These are phyloP conservation scores for Oxyria digyna DNA, from an alignment of 148 eudicot genomes.

Conservation along the genomic window DNA sequence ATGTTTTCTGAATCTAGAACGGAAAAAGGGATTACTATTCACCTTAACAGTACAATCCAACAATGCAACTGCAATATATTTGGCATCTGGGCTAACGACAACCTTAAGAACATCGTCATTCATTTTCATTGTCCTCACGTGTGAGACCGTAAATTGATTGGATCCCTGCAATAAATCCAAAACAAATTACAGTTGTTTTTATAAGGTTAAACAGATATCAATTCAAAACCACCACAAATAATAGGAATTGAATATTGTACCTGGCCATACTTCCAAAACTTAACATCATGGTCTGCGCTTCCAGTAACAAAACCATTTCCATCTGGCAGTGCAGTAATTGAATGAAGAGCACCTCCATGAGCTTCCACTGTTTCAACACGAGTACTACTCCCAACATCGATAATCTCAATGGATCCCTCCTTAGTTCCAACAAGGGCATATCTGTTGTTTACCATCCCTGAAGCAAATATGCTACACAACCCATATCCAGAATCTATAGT, in stretches of 20 bases:
- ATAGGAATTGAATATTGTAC: constrained; percentile 9
- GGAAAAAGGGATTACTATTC: neutral
- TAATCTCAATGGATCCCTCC: constrained; percentile 65
- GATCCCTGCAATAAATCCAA: constrained; percentile 36
- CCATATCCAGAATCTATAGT: constrained; percentile 95
- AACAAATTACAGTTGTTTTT: too few relatives aligned
- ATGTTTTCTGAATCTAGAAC: too few relatives aligned
- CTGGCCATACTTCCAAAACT: constrained; percentile 85
- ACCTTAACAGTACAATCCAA: constrained; percentile 91
- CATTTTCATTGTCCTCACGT: constrained; percentile 57
- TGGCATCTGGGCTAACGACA: constrained; percentile 80
- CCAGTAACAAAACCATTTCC: constrained; percentile 83
- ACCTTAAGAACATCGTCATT: constrained; percentile 74
- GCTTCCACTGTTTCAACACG: constrained; percentile 82
- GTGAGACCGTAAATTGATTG: constrained; percentile 47
- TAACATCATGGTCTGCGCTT: constrained; percentile 86
- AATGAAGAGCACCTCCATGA: constrained; percentile 76
- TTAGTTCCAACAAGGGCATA: constrained; percentile 93
- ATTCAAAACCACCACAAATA: neutral
- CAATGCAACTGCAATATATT: constrained; percentile 75
- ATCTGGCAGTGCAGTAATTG: constrained; percentile 60
- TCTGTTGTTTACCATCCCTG: constrained; percentile 33
- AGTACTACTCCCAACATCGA: constrained; percentile 81
- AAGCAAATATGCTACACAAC: constrained; percentile 81
- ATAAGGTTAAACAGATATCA: neutral